These are phyloP conservation scores for Penicillium sp. DNA, from an alignment of 2,329 filamentous ascomycete species.

Conservation along the genomic window DNA sequence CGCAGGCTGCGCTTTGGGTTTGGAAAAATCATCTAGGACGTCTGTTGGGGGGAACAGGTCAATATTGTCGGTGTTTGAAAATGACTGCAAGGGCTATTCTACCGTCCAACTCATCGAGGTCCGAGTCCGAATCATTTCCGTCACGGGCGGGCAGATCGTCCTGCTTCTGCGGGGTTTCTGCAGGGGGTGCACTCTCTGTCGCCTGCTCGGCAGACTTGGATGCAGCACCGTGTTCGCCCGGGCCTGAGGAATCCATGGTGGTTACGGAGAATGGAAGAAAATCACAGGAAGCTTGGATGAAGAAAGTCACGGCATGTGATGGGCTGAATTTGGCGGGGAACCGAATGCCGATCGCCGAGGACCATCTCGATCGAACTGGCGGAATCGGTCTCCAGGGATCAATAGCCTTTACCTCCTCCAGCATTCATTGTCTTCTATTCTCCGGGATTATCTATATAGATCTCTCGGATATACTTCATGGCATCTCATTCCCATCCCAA, in stretches of 20 bases:
- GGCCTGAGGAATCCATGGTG: too few species aligned
- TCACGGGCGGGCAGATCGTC: constrained; percentile 9
- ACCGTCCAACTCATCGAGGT: constrained; percentile 94
- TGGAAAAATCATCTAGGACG: constrained; percentile 84
- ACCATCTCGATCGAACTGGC: background rate
- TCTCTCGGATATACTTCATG: too few species aligned
- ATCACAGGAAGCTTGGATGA: too few species aligned
- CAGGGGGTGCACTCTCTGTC: constrained; percentile 2
- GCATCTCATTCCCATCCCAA: too few species aligned
- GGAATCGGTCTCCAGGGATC: background rate
- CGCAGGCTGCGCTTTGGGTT: constrained; percentile 44
- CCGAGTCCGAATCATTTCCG: constrained; percentile 72
- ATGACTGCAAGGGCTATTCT: constrained; percentile 11
- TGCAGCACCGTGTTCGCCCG: constrained; percentile 3
- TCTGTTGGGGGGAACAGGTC: constrained; percentile 49
- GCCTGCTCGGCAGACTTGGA: background rate
- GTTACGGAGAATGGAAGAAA: constrained; percentile 1
- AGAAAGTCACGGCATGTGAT: constrained; percentile 20
- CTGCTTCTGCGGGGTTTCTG: constrained; percentile 6
- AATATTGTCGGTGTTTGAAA: too few species aligned
- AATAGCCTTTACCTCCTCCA: too few species aligned
- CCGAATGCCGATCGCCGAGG: constrained; percentile 26
- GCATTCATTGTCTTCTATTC: too few species aligned
- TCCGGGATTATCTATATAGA: too few species aligned
- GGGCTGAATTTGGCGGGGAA: constrained; percentile 22